Percentiles rank a stretch among this genome's conserved stretches.
phyloP scores from a whole-genome alignment of 371 early-diverging fungal species.

The Blastocladiella emersonii region DNA sequence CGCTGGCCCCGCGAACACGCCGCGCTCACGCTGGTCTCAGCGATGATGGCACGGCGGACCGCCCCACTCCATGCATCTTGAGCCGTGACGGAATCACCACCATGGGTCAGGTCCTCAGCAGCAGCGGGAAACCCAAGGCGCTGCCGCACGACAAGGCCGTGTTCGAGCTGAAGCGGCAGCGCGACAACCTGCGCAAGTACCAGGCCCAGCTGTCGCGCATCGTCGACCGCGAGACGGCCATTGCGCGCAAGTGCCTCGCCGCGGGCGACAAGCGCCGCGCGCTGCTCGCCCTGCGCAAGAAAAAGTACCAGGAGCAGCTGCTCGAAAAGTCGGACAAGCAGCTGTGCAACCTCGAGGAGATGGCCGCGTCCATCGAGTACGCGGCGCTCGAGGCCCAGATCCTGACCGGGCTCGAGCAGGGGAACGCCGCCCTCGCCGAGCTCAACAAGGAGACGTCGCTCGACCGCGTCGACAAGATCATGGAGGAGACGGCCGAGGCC shows the following conservation, averaged over 20 bases:
- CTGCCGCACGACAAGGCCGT: slow-evolving; percentile 82
- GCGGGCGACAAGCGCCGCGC: slow-evolving; percentile 68
- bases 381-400: slow-evolving; percentile 80
- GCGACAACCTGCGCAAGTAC: slow-evolving; percentile 82
- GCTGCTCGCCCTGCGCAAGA: slow-evolving; percentile 77
- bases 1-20: no score
- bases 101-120: slow-evolving; percentile 39
- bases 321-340: slow-evolving; percentile 70
- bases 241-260: slow-evolving; percentile 44
- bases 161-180: slow-evolving; percentile 82
- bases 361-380: slow-evolving; percentile 79
- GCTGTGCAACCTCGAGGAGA: slow-evolving; percentile 71
- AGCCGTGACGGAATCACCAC: not conserved
- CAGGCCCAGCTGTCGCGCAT: slow-evolving; percentile 52
- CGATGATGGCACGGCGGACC: no score
- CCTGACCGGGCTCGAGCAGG: slow-evolving; percentile 62
- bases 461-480: slow-evolving; percentile 81
- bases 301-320: slow-evolving; percentile 84
- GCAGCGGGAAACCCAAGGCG: slow-evolving; percentile 45
- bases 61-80: no score
- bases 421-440: slow-evolving; percentile 71
- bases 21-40: no score
- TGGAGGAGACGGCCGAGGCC: slow-evolving; percentile 91
- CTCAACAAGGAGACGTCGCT: slow-evolving; percentile 80
- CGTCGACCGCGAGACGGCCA: slow-evolving; percentile 43